A percentile compares a stretch with the other conserved stretches of the same genome.
Evolutionary conservation across 177 flowering plant genomes (phyloP).

Genomic region (Telopea speciosissima): DNA sequence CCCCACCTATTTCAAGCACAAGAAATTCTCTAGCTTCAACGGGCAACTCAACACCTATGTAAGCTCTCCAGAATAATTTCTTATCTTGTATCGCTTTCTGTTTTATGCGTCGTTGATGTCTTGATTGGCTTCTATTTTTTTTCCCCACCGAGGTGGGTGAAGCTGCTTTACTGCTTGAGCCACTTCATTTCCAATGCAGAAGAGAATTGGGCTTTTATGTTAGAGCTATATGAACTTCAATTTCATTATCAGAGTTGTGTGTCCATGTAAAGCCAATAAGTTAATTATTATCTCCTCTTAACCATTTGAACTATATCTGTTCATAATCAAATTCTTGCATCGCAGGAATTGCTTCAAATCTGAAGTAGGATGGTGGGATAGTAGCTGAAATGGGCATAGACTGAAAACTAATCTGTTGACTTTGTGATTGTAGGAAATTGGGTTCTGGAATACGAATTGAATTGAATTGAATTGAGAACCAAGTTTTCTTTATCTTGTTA

Average conservation of each 20-base stretch:
- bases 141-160: neutral
- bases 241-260: no score
- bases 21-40: slow-evolving; percentile 77
- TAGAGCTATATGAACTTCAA: no score
- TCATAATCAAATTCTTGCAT: no score
- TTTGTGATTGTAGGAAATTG: neutral
- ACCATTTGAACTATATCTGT: neutral
- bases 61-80: slow-evolving; percentile 6
- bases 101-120: neutral
- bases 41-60: slow-evolving; percentile 81
- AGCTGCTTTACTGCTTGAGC: neutral
- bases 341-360: neutral
- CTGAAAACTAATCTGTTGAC: no score
- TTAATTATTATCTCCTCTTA: neutral
- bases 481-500: slow-evolving; percentile 4
- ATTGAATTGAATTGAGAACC: neutral
- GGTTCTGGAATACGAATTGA: neutral
- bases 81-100: neutral
- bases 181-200: no score
- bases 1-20: slow-evolving; percentile 80
- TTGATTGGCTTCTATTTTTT: neutral
- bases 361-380: no score
- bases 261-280: no score
- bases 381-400: no score
- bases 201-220: neutral